These are phyloP conservation scores for Vanderwaltozyma verrucispora DNA, from an alignment of 805 yeast species.

Conservation along the genomic window DNA sequence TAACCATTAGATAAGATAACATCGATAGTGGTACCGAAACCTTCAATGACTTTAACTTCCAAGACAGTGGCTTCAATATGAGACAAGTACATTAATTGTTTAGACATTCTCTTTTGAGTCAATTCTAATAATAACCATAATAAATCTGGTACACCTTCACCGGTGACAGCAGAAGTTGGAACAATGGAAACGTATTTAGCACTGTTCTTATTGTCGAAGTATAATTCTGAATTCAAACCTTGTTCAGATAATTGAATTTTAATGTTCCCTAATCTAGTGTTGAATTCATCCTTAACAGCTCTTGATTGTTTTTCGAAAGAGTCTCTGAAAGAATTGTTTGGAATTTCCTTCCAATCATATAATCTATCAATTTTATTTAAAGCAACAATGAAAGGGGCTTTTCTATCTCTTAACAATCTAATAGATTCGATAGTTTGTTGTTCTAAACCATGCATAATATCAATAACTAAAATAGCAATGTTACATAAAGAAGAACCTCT, in stretches of 20 bases:
- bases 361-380: conserved; percentile 95
- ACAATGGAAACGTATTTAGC: conserved; percentile 91
- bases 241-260: conserved; percentile 93
- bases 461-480: conserved; percentile 96
- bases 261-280: conserved; percentile 73
- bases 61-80: conserved; percentile 86
- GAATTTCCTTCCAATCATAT: conserved; percentile 84
- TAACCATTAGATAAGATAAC: conserved; percentile 96
- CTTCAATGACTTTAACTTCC: conserved; percentile 97
- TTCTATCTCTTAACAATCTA: conserved; percentile 83
- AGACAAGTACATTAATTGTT: conserved; percentile 92
- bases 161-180: conserved; percentile 98
- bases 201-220: conserved; percentile 90
- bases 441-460: conserved; percentile 98
- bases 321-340: conserved; percentile 94
- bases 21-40: conserved; percentile 97
- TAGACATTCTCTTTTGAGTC: conserved; percentile 98
- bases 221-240: conserved; percentile 94
- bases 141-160: conserved; percentile 99
- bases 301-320: conserved; percentile 73
- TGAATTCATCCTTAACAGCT: conserved; percentile 86
- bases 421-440: conserved; percentile 96
- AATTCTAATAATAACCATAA: conserved; percentile 89
- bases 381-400: conserved; percentile 97
- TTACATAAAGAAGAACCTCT: conserved; percentile 99